A percentile compares a stretch with the other conserved stretches of the same genome.
Evolutionary conservation across 176 grass and related monocot species (phyloP).

Genomic region (Chrysopogon serrulatus): DNA sequence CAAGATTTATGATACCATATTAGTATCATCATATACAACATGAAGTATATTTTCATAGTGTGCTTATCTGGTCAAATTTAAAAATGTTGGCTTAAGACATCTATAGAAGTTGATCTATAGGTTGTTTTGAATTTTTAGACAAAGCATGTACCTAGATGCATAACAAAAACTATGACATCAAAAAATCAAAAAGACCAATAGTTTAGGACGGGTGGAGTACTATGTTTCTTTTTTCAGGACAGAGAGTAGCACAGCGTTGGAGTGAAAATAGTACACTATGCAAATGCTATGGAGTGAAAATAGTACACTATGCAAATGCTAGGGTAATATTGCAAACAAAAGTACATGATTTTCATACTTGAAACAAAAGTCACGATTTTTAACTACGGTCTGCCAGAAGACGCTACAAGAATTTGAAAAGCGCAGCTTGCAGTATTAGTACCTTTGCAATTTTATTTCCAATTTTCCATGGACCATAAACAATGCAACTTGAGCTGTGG

Average conservation of each 20-base stretch:
- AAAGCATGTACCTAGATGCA: background rate
- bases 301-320: too few relatives aligned
- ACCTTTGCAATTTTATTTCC: background rate
- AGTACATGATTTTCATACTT: background rate
- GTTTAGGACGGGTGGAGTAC: background rate
- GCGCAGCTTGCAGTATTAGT: background rate
- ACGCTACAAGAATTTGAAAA: background rate
- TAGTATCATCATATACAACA: background rate
- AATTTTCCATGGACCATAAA: background rate
- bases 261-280: background rate
- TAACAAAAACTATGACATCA: background rate
- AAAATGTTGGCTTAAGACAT: background rate
- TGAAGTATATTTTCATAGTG: background rate
- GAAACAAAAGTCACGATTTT: background rate
- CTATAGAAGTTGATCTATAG: background rate
- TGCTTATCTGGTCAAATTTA: background rate
- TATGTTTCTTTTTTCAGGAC: background rate
- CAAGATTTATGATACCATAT: background rate
- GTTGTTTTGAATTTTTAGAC: background rate
- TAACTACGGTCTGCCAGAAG: background rate
- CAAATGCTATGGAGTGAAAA: background rate
- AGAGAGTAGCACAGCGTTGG: background rate
- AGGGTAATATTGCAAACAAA: background rate
- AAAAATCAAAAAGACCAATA: background rate
- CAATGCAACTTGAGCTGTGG: conserved; percentile 1